These are phyloP conservation scores for Ochromonas danica DNA, from an alignment of 108 stramenopile species.

Conservation along the genomic window DNA sequence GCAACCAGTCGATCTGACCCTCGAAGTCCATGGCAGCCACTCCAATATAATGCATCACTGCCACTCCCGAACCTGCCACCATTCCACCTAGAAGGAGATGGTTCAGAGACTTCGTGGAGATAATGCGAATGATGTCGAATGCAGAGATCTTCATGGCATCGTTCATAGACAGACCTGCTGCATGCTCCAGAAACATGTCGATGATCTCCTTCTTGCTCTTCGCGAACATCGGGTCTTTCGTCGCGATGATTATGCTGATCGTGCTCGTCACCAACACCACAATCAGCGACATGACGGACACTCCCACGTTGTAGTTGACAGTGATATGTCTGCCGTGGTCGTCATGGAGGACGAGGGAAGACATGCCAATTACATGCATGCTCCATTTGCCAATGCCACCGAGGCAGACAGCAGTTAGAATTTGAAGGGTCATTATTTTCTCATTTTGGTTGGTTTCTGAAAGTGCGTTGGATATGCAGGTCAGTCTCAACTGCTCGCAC, in stretches of 20 bases:
- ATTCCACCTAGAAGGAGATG: slow-evolving; percentile 25
- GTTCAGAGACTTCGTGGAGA: neutral
- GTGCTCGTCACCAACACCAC: neutral
- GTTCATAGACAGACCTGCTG: neutral
- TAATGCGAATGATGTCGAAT: neutral
- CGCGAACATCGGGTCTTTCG: neutral
- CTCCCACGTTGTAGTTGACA: neutral
- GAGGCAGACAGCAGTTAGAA: neutral
- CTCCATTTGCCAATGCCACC: slow-evolving; percentile 28
- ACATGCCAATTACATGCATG: slow-evolving; percentile 32
- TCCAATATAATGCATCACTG: slow-evolving; percentile 32
- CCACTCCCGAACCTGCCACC: neutral
- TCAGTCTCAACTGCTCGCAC: slow-evolving; percentile 15
- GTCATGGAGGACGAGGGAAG: neutral
- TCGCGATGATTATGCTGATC: neutral
- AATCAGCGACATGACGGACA: neutral
- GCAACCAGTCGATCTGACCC: slow-evolving; percentile 2
- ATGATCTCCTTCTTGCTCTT: slow-evolving; percentile 18
- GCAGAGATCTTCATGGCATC: neutral
- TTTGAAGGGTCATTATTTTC: neutral
- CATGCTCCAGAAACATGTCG: neutral
- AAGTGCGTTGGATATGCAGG: neutral
- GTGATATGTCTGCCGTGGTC: neutral
- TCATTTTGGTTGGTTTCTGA: neutral
- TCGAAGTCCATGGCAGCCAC: neutral